Evolutionary conservation across 2,329 filamentous ascomycete species (phyloP), one percentile per base, ranked within the genome.

Genomic region (Scytalidium sp.): DNA sequence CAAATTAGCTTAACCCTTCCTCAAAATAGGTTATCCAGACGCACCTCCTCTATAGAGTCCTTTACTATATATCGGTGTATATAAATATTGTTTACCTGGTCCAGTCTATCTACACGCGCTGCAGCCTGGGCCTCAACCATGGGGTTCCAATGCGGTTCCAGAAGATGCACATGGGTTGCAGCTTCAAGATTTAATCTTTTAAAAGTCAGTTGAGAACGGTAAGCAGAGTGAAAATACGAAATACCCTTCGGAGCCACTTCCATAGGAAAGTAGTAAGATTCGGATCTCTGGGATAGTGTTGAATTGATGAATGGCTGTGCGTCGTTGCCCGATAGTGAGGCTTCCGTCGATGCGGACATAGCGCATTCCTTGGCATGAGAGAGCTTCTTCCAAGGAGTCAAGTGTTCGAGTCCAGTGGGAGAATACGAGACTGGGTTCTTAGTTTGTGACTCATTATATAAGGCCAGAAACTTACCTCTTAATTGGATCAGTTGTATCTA

Each of bases 61-160:
- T 50, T 51, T 48, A 60, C 60, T 19, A 64, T 53, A 43, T 64
- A 65, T 8, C 57, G 52, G 13, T 56, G 42, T 23, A 58, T 52
- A 3, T 32, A 53, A 3, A 62, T 55, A 8, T 44, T 10, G 15
- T 48, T 52, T 9, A 23, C 47, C 22, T 64, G 61, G 8, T 55
- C 61, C 1, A 62, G 40, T 25, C 60, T 47, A n/a, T 55, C 36
- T 1, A 53, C 50, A 8, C 61, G 49, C 1, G 49, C 60, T 10
- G 60, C 52, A 15, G 60, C 60, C 41, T 64, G 60, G 0, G 46
- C 50, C 43, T 64, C 60, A 2, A 60, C 53, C 4, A 56, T 61
- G 1, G 61, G 61, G 47, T 63, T 64, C 61, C 61, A 63, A 43
- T 64, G 61, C 7, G 60, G 61, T 45, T 64, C 61, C 19, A 64